A percentile compares a stretch with the other conserved stretches of the same genome.
Conservation (phyloP, 1,284 basidiomycete species). For the Pseudozyma sp. region DNA sequence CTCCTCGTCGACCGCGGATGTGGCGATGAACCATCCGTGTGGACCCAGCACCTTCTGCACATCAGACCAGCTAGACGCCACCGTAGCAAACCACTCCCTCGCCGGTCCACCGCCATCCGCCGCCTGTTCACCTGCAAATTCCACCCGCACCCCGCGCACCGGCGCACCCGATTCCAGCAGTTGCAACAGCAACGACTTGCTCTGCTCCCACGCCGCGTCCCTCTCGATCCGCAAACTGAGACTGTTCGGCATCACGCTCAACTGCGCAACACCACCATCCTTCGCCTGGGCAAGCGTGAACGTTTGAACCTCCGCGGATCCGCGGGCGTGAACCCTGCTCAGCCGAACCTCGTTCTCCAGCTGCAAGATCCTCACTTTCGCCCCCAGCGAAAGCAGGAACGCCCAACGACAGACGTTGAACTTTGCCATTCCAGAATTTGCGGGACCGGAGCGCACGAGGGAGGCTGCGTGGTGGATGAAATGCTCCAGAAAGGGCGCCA, state of each 20-base stretch:
- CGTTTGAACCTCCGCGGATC: background rate
- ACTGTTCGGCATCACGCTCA: slow-evolving; percentile 17
- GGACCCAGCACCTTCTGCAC: slow-evolving; percentile 1
- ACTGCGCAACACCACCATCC: slow-evolving; percentile 10
- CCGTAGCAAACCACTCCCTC: slow-evolving; percentile 55
- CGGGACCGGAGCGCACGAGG: background rate
- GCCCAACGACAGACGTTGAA: slow-evolving; percentile 40
- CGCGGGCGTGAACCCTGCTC: background rate
- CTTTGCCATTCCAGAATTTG: slow-evolving; percentile 11
- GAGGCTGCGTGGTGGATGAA: slow-evolving; percentile 32
- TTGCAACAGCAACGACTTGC: slow-evolving; percentile 22
- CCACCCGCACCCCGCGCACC: slow-evolving; percentile 39
- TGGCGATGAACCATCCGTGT: slow-evolving; percentile 27
- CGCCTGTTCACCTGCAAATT: slow-evolving; percentile 51
- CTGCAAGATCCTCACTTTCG: slow-evolving; percentile 51
- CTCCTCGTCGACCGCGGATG: background rate
- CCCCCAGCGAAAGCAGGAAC: slow-evolving; percentile 47
- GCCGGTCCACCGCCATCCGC: slow-evolving; percentile 57
- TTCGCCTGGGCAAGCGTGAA: background rate
- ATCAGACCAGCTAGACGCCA: slow-evolving; percentile 29
- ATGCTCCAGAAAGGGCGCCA: slow-evolving; percentile 45
- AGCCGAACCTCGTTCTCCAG: slow-evolving; percentile 50
- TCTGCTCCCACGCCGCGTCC: slow-evolving; percentile 21
- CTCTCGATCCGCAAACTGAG: slow-evolving; percentile 33
- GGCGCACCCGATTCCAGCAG: slow-evolving; percentile 21